phyloP scores from a whole-genome alignment of 805 yeast genomes.

The Metschnikowia dekortorum region DNA sequence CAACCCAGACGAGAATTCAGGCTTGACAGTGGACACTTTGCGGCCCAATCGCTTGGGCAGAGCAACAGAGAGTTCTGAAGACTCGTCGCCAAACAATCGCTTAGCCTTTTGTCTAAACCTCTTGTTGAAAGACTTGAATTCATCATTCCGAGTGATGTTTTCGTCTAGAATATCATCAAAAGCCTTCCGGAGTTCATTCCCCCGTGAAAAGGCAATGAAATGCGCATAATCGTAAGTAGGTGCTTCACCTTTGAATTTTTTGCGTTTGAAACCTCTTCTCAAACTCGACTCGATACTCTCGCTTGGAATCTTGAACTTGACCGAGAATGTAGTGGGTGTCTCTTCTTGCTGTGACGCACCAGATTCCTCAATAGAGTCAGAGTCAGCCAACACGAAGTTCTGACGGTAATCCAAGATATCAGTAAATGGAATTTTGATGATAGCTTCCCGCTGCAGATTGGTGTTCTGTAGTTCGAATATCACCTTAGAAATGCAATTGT shows the following conservation, averaged over 20 bases:
- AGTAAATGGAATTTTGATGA: slow-evolving; percentile 69
- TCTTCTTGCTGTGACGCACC: slow-evolving; percentile 17
- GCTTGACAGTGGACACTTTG: slow-evolving; percentile 13
- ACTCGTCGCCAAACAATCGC: slow-evolving; percentile 7
- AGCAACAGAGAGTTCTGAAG: background rate
- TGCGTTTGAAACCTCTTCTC: background rate
- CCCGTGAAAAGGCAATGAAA: slow-evolving; percentile 60
- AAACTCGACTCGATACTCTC: slow-evolving; percentile 2
- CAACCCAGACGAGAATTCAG: slow-evolving; percentile 9
- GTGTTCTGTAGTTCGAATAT: slow-evolving; percentile 61
- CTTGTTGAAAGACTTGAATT: slow-evolving; percentile 1
- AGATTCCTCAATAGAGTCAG: slow-evolving; percentile 4
- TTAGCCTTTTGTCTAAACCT: slow-evolving; percentile 4
- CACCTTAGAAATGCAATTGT: slow-evolving; percentile 64
- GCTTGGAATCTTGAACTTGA: slow-evolving; percentile 45
- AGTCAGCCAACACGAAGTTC: slow-evolving; percentile 43
- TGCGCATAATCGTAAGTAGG: slow-evolving; percentile 30
- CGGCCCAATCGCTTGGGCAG: background rate
- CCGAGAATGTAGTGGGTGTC: slow-evolving; percentile 37
- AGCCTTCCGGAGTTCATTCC: slow-evolving; percentile 38
- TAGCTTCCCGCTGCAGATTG: slow-evolving; percentile 66
- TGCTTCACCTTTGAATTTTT: background rate
- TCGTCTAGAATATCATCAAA: slow-evolving; percentile 27
- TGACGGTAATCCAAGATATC: slow-evolving; percentile 62
- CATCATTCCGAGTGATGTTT: background rate